phyloP scores from a whole-genome alignment of 257 asterid species.

The Nicotiana attenuata region DNA sequence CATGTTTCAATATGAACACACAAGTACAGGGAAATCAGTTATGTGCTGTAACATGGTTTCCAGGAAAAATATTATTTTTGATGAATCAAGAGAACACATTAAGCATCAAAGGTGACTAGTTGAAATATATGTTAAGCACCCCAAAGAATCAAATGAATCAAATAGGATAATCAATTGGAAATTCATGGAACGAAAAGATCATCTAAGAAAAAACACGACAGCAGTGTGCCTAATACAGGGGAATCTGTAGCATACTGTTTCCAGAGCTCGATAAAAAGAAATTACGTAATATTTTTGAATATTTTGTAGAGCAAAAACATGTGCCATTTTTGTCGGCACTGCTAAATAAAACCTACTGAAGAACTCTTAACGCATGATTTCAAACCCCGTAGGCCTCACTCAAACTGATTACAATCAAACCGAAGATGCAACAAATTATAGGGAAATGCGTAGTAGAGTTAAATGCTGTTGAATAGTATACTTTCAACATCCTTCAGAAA shows the following conservation, averaged over 20 bases:
- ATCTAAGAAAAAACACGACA: not conserved
- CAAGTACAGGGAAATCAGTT: not conserved
- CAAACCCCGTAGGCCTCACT: not conserved
- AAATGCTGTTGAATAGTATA: not conserved
- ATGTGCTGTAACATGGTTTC: not conserved
- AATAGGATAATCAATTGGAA: not conserved
- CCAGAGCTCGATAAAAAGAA: not conserved
- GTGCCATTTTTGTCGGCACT: not conserved
- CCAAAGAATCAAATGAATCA: not conserved
- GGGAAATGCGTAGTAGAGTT: not conserved
- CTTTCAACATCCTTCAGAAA: not conserved
- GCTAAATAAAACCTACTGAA: not conserved
- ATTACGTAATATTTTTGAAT: not conserved
- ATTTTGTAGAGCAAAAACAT: not conserved
- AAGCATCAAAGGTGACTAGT: not conserved
- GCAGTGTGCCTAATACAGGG: not conserved
- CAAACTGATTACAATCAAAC: not conserved
- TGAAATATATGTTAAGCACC: not conserved
- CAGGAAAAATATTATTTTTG: not conserved
- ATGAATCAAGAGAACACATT: not conserved
- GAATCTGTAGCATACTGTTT: not conserved
- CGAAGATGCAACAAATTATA: not conserved
- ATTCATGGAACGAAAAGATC: not conserved
- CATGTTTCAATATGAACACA: not conserved
- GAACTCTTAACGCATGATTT: not conserved